These are phyloP conservation scores for Geranium brycei DNA, from an alignment of 345 rosid species.

Conservation along the genomic window DNA sequence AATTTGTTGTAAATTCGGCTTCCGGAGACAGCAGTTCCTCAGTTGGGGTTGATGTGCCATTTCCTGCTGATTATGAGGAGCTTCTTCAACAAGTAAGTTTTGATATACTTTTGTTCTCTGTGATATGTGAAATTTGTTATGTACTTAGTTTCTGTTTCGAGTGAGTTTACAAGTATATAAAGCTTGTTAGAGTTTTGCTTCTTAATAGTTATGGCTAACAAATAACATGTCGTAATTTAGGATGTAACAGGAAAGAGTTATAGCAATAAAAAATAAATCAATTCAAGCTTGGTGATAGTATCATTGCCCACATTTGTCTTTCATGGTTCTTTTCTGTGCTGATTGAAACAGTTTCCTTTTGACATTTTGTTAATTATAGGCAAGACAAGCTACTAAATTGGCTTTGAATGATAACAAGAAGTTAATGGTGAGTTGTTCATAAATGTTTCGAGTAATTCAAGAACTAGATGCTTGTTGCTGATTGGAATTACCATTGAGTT, in stretches of 20 bases:
- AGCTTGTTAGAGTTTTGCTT: no score
- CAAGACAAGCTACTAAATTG: constrained; percentile 53
- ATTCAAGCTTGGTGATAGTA: neutral
- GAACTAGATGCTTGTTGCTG: neutral
- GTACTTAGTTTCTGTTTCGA: neutral
- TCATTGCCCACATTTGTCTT: neutral
- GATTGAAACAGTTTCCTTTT: constrained; percentile 5
- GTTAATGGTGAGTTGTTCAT: constrained; percentile 53
- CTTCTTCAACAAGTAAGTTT: constrained; percentile 62
- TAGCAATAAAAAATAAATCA: no score
- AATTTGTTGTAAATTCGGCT: constrained; percentile 12
- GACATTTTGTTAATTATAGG: constrained; percentile 28
- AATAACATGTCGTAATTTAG: no score
- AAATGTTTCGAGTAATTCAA: constrained; percentile 6
- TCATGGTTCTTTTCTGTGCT: neutral
- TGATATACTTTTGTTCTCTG: neutral
- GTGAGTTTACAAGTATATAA: neutral
- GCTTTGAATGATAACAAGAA: constrained; percentile 53
- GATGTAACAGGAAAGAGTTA: no score
- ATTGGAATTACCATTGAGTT: constrained; percentile 8
- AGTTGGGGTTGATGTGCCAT: constrained; percentile 35
- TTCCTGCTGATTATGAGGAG: constrained; percentile 55
- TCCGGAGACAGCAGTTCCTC: constrained; percentile 29
- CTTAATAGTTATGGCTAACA: no score
- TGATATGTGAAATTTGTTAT: neutral